Evolutionary conservation across 2,329 filamentous ascomycete genomes (phyloP).

Genomic region (Phialocephala subalpina): DNA sequence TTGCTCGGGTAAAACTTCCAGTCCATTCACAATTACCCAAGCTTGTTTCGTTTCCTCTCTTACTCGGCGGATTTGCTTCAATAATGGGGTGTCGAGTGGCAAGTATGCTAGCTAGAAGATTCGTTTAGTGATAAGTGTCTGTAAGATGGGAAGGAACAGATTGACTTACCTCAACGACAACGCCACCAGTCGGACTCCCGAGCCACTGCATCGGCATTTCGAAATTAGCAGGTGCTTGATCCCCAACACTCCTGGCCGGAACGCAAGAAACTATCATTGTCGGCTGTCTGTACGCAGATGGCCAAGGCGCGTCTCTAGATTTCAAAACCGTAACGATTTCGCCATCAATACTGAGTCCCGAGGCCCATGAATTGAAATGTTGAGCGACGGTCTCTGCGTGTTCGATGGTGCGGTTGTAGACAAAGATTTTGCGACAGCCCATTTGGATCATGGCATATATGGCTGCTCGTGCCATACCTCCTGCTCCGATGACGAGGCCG

Average conservation of each 20-base stretch:
- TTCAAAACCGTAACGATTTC: constrained; percentile 57
- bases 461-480: constrained; percentile 80
- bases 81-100: constrained; percentile 74
- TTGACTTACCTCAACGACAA: constrained; percentile 66
- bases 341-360: constrained; percentile 39
- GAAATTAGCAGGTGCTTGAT: constrained; percentile 72
- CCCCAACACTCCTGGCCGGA: constrained; percentile 72
- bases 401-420: constrained; percentile 75
- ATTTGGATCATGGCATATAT: constrained; percentile 82
- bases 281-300: constrained; percentile 65
- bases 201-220: constrained; percentile 75
- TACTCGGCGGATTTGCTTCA: constrained; percentile 64
- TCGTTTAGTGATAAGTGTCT: constrained; percentile 10
- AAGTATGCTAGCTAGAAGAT: constrained; percentile 67
- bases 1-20: constrained; percentile 80
- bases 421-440: constrained; percentile 77
- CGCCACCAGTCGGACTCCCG: constrained; percentile 75
- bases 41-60: constrained; percentile 62
- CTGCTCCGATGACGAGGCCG: constrained; percentile 69
- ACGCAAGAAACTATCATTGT: constrained; percentile 82
- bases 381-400: constrained; percentile 70
- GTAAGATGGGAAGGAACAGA: background rate
- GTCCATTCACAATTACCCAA: constrained; percentile 79
- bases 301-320: constrained; percentile 69
- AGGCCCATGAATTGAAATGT: constrained; percentile 68